Percentiles rank a stretch among this genome's conserved stretches.
Conservation (phyloP, 768 basidiomycete genomes). For the Tricholoma matsutake region DNA sequence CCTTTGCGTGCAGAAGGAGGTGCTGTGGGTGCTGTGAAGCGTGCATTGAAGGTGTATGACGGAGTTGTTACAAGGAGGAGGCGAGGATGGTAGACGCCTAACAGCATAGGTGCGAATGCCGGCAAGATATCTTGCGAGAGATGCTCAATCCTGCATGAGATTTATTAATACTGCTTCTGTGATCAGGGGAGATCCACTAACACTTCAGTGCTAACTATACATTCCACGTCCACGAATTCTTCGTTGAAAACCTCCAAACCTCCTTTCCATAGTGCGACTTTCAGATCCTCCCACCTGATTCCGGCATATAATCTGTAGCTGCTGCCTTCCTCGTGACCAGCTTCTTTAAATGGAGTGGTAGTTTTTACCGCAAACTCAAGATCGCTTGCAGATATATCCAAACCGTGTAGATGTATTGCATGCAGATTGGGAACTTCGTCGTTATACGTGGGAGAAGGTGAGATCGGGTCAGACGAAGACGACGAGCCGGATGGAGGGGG, state of each 20-base stretch:
- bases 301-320: conserved; percentile 24
- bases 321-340: conserved; percentile 18
- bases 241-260: conserved; percentile 66
- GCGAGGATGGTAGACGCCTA: conserved; percentile 76
- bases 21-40: conserved; percentile 58
- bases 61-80: conserved; percentile 81
- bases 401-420: conserved; percentile 53
- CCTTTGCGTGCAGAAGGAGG: conserved; percentile 46
- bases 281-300: conserved; percentile 66
- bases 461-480: conserved; percentile 16
- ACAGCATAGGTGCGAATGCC: conserved; percentile 64
- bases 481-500: conserved; percentile 8
- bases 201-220: conserved; percentile 82
- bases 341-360: conserved; percentile 40
- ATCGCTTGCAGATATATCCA: conserved; percentile 58
- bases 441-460: conserved; percentile 30
- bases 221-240: conserved; percentile 60
- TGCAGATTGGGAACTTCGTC: conserved; percentile 59
- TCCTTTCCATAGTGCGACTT: conserved; percentile 71
- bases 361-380: conserved; percentile 52
- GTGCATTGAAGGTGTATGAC: conserved; percentile 77
- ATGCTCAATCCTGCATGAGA: conserved; percentile 69
- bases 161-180: not conserved
- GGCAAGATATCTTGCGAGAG: conserved; percentile 55
- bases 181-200: conserved; percentile 32